phyloP scores from a whole-genome alignment of 495 filamentous ascomycete genomes.

The Copromyces sp. region DNA sequence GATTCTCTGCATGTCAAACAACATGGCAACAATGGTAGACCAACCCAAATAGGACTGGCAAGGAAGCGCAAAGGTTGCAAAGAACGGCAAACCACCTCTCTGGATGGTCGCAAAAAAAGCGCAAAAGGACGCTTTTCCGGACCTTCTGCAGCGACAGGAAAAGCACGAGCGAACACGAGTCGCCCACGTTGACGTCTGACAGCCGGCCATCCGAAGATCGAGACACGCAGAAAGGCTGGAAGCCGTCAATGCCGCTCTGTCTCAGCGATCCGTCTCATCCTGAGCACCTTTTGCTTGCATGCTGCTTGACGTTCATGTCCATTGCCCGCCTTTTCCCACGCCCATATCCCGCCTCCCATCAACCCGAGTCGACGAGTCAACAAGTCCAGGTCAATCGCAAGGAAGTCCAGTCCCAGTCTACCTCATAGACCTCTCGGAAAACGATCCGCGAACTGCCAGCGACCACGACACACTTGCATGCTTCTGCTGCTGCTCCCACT shows the following conservation, averaged over 20 bases:
- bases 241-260: neutral
- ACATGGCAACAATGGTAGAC: neutral
- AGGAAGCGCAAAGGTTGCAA: neutral
- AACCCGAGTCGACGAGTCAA: neutral
- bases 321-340: neutral
- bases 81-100: neutral
- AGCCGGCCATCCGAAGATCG: neutral
- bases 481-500: slow-evolving; percentile 12
- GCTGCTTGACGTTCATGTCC: neutral
- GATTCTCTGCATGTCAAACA: neutral
- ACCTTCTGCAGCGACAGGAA: neutral
- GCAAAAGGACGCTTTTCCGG: neutral
- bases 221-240: neutral
- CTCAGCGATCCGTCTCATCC: neutral
- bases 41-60: neutral
- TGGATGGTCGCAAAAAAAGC: slow-evolving; percentile 1
- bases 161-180: slow-evolving; percentile 4
- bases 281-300: neutral
- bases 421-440: neutral
- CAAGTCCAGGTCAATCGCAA: neutral
- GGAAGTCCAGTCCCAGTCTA: neutral
- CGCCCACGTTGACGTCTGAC: slow-evolving; percentile 17
- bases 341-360: neutral
- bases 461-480: slow-evolving; percentile 23
- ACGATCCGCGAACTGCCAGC: neutral